Base-by-base conservation (phyloP, 306 rosid genomes). In the Canavalia gladiata region DNA sequence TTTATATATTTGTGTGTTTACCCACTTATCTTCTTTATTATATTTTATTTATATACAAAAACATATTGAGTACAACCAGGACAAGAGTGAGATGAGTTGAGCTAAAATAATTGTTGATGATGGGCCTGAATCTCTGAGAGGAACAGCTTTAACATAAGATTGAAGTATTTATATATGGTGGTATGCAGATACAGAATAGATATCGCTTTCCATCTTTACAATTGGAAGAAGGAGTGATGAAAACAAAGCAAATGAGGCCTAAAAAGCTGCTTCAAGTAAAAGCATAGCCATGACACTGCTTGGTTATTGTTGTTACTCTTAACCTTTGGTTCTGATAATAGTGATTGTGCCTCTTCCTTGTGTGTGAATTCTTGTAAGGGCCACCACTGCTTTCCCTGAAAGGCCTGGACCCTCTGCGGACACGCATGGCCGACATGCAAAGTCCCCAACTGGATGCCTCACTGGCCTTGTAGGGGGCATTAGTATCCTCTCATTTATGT, bases 341-440 rank as follows among this genome's bases (percentile, higher is more conserved):
- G 99, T 95, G 89, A 95, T 90, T 4, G 94, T 93, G 76, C 99
- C 99, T 88, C 93, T 86, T 47, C 98, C 99, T 62, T 81, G 99
- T 0, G 98, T 95, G 70, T 95, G 98, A 67, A 95, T 95, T 69
- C 87, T 88, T 0, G 99, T 95, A 60, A 95, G 92, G 71, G 99
- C 94, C 85, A 96, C 98, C 68, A 93, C 98, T 43, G 92, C 94
- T 88, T 93, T 96, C 33, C 99, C 99, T 51, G 99, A 95, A 35
- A 95, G 93, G 43, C 98, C 99, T 3, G 90, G 90, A 28, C 98
- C 97, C 7, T 89, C 83, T 0, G 94, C 70, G 3, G 96, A 87
- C 73, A 92, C 94, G 84, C 96, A 92, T 72, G 99, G 98, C 86
- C 98, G 94, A 82, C 97, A 93, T 2, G 98, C 99, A 62, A 90